phyloP scores from a whole-genome alignment of 1,139 yeast species.

The Hyphopichia burtonii region DNA sequence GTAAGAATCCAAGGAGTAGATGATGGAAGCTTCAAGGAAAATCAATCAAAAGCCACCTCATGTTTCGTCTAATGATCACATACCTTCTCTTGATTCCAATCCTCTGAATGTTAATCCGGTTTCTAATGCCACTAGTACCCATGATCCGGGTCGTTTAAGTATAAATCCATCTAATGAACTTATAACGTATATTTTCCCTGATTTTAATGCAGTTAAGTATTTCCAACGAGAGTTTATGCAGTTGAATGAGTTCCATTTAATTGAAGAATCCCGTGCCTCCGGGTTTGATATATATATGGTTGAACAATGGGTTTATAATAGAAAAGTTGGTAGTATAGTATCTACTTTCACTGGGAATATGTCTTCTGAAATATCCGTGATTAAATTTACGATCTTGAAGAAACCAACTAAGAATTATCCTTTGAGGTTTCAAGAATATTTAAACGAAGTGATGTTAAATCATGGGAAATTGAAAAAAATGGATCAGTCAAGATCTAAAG shows the following conservation, averaged over 20 bases:
- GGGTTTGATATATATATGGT: constrained; percentile 90
- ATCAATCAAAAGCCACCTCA: no score
- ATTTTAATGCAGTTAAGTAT: constrained; percentile 52
- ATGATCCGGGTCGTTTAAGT: no score
- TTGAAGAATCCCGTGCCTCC: constrained; percentile 44
- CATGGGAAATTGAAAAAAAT: constrained; percentile 49
- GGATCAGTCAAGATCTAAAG: constrained; percentile 12
- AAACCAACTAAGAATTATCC: constrained; percentile 61
- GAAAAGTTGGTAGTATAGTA: constrained; percentile 66
- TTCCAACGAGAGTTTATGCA: constrained; percentile 41
- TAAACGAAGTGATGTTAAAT: constrained; percentile 62
- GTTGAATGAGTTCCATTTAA: constrained; percentile 35
- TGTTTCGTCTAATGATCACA: neutral
- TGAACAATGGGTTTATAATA: constrained; percentile 87
- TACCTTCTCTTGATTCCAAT: neutral
- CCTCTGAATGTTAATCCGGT: neutral
- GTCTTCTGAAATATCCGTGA: constrained; percentile 59
- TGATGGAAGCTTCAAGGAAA: no score
- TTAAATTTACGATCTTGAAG: constrained; percentile 58
- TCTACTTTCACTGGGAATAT: constrained; percentile 84
- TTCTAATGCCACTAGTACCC: no score
- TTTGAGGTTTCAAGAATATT: constrained; percentile 51
- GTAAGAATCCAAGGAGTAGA: no score
- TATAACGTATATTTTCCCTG: constrained; percentile 48
- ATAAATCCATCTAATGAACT: no score